These are phyloP conservation scores for Myriosclerotinia curreyana DNA, from an alignment of 2,329 filamentous ascomycete species.

Conservation along the genomic window DNA sequence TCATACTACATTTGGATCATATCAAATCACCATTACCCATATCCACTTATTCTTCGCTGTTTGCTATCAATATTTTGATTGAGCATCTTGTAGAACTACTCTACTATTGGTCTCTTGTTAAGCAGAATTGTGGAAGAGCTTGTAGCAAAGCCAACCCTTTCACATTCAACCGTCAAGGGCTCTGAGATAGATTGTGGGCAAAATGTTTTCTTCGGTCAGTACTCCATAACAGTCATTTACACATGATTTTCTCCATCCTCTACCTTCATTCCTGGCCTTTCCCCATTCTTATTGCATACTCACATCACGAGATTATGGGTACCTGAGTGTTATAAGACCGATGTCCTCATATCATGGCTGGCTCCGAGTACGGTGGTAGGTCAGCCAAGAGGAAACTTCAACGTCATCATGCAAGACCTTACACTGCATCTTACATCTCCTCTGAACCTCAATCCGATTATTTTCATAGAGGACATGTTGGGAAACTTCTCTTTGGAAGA, in stretches of 20 bases:
- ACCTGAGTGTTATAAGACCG: not conserved
- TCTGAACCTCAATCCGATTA: conserved; percentile 12
- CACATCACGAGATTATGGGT: conserved; percentile 19
- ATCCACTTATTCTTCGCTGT: conserved; percentile 12
- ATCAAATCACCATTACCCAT: conserved; percentile 3
- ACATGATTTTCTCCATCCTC: not conserved
- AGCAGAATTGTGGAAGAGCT: conserved; percentile 16
- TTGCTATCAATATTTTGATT: conserved; percentile 1
- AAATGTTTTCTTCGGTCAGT: conserved; percentile 31
- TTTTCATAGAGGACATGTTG: conserved; percentile 20
- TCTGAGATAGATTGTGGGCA: conserved; percentile 17
- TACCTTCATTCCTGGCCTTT: not conserved
- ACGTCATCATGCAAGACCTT: conserved; percentile 15
- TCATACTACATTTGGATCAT: not conserved
- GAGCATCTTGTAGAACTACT: not conserved
- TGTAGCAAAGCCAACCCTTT: conserved; percentile 22
- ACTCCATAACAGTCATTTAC: conserved; percentile 7
- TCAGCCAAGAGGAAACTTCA: conserved; percentile 16
- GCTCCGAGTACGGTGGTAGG: conserved; percentile 7
- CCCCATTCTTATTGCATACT: conserved; percentile 16
- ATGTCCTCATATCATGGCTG: conserved; percentile 14
- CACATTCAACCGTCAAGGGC: conserved; percentile 11
- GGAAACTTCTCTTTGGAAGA: conserved; percentile 14
- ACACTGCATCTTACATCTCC: conserved; percentile 15
- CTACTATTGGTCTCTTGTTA: conserved; percentile 16